Conservation (phyloP, 805 yeast genomes). For the Saccharomycopsis malanga region DNA sequence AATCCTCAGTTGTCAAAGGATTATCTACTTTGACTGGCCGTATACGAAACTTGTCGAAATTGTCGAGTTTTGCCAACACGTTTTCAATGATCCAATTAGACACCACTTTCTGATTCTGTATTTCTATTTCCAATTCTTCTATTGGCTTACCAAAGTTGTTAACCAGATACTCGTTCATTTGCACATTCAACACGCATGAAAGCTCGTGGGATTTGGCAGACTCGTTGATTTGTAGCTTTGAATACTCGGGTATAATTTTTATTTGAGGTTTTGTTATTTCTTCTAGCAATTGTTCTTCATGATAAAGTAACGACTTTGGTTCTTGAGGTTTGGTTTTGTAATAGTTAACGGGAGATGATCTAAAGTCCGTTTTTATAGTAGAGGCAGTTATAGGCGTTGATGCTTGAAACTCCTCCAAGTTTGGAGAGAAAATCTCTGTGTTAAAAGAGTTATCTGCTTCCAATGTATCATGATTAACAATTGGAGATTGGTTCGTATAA, state of each 20-base stretch:
- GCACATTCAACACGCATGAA: slow-evolving; percentile 17
- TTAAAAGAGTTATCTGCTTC: not conserved
- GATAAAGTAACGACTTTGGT: slow-evolving; percentile 4
- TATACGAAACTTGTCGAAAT: slow-evolving; percentile 3
- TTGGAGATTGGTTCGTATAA: not conserved
- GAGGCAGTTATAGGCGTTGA: not conserved
- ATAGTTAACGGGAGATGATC: not conserved
- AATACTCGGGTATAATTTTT: slow-evolving; percentile 15
- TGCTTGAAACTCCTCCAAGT: not conserved
- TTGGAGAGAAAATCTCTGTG: not conserved
- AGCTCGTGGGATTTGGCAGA: slow-evolving; percentile 5
- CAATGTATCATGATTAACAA: not conserved
- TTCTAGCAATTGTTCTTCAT: slow-evolving; percentile 15
- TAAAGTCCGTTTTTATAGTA: not conserved
- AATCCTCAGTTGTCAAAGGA: not conserved
- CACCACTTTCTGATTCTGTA: slow-evolving; percentile 2
- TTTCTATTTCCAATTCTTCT: slow-evolving; percentile 14
- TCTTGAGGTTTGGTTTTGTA: slow-evolving; percentile 1
- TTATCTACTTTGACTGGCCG: slow-evolving; percentile 3
- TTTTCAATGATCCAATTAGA: slow-evolving; percentile 14
- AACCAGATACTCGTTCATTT: slow-evolving; percentile 9
- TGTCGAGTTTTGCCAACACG: slow-evolving; percentile 1
- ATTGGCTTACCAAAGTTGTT: slow-evolving; percentile 2
- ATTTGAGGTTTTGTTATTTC: slow-evolving; percentile 14
- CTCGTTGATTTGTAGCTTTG: slow-evolving; percentile 2